Base-by-base conservation (phyloP, 169 alveolate species). In the Eimeria sp. region DNA sequence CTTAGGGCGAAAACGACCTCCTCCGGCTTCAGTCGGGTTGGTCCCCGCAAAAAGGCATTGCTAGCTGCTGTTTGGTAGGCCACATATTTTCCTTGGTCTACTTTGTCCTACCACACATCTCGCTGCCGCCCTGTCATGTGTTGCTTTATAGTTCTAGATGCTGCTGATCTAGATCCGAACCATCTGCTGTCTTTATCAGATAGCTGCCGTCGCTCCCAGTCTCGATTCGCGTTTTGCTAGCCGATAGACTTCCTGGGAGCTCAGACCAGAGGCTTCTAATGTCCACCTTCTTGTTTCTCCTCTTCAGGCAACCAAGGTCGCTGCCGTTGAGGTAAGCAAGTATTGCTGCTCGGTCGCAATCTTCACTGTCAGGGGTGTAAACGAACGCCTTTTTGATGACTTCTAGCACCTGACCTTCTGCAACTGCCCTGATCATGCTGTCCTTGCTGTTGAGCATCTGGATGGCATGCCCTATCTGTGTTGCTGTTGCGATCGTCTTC, bases 371-470 rank as follows among this genome's bases (percentile, higher is more conserved):
- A n/a, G 75, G 75, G 7, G 75, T 65, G 75, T 65, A 65, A 65
- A 70, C 80, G 80, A 70, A 70, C 14, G 80, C 80, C 80, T 5
- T 4, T 10, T 70, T 70, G 80, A 70, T 70, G 40, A 70, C 47
- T n/a, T 70, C 80, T 4, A 70, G 80, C 80, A 70, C 40, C 27
- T 70, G 80, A 16, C 80, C 80, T 70, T 70, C 80, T 70, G 40
- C 80, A 70, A 70, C 80, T n/a, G 80, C 45, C 20, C 80, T 43
- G 3, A 70, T 70, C 80, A 70, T 70, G 80, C 80, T 70, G 27
- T 70, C 47, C 80, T 4, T 70, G 80, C 80, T 70, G 80, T n/a
- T 70, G 20, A 70, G 80, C 80, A 70, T 70, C 80, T 70, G 47
- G 80, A 34, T 70, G 14, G 80, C 45, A 70, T 70, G 80, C 40